A percentile compares a stretch with the other conserved stretches of the same genome.
Evolutionary conservation across 139 green algal species (phyloP).

Genomic region (Chlamydomonas sp.): DNA sequence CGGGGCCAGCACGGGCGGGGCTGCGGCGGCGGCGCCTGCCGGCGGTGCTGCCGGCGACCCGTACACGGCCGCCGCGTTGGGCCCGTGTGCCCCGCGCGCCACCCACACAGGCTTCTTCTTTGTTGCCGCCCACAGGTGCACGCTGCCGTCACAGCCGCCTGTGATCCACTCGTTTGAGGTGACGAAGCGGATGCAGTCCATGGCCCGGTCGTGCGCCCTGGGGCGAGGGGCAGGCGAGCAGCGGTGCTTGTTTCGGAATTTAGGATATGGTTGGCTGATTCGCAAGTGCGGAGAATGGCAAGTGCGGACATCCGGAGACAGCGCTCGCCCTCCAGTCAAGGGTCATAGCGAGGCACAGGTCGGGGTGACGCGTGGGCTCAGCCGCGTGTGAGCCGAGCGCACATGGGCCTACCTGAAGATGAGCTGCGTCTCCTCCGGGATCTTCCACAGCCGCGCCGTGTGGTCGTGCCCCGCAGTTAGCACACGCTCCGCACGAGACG

Average conservation of each 20-base stretch:
- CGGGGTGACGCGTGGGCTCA: no score
- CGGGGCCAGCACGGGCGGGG: slow-evolving; percentile 1
- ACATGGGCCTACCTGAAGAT: slow-evolving; percentile 76
- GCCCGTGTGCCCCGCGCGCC: slow-evolving; percentile 35
- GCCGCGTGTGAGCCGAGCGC: no score
- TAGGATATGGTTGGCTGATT: no score
- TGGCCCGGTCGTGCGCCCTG: slow-evolving; percentile 49
- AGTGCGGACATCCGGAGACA: background rate
- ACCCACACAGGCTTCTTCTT: slow-evolving; percentile 83
- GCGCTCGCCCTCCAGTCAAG: background rate
- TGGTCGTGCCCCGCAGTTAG: slow-evolving; percentile 84
- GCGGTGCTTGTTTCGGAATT: no score
- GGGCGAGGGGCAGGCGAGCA: background rate
- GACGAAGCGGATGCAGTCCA: slow-evolving; percentile 78
- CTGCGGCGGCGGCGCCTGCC: slow-evolving; percentile 42
- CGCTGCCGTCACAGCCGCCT: slow-evolving; percentile 38
- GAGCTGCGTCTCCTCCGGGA: slow-evolving; percentile 97
- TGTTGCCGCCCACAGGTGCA: slow-evolving; percentile 74
- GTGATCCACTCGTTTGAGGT: slow-evolving; percentile 83
- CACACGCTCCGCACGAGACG: slow-evolving; percentile 75
- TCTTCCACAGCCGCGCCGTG: slow-evolving; percentile 95
- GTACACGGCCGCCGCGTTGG: background rate
- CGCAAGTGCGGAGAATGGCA: background rate
- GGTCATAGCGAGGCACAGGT: background rate
- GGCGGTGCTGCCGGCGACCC: slow-evolving; percentile 15